Percentiles rank a stretch among this genome's conserved stretches.
Evolutionary conservation across 176 grass and related monocot genomes (phyloP).

Genomic region (Aegilops bicornis): DNA sequence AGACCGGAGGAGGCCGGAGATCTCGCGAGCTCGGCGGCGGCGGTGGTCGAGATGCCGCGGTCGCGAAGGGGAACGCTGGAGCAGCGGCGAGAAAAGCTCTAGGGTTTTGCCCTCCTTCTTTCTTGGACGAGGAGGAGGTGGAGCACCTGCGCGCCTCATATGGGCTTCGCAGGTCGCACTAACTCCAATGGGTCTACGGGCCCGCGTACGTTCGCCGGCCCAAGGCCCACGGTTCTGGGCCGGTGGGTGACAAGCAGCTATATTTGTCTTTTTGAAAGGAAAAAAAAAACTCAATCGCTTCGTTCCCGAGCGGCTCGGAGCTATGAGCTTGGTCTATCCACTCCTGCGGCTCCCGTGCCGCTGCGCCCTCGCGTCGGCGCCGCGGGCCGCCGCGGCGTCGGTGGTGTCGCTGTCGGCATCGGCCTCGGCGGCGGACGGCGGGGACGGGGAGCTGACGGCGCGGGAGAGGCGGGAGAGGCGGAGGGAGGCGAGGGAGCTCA

Average conservation of each 20-base stretch:
- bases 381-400: not conserved
- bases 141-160: not conserved
- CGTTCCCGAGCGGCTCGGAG: not conserved
- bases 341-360: constrained; percentile 36
- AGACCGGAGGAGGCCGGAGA: not conserved
- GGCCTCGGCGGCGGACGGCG: not conserved
- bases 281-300: not conserved
- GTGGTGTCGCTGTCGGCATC: not conserved
- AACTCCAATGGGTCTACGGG: not conserved
- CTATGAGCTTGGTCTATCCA: constrained; percentile 46
- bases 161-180: not conserved
- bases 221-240: not conserved
- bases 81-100: not conserved
- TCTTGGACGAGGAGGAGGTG: not conserved
- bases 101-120: constrained; percentile 32
- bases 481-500: constrained; percentile 64
- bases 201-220: not conserved
- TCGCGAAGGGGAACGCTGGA: not conserved
- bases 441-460: constrained; percentile 38
- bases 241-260: not conserved
- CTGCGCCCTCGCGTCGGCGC: constrained; percentile 8
- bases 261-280: not conserved
- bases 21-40: not conserved
- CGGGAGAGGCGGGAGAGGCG: constrained; percentile 56
- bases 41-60: not conserved